Evolutionary conservation across 2,329 filamentous ascomycete genomes (phyloP), one percentile per base, ranked within the genome.

Genomic region (Cercospora brassicicola): DNA sequence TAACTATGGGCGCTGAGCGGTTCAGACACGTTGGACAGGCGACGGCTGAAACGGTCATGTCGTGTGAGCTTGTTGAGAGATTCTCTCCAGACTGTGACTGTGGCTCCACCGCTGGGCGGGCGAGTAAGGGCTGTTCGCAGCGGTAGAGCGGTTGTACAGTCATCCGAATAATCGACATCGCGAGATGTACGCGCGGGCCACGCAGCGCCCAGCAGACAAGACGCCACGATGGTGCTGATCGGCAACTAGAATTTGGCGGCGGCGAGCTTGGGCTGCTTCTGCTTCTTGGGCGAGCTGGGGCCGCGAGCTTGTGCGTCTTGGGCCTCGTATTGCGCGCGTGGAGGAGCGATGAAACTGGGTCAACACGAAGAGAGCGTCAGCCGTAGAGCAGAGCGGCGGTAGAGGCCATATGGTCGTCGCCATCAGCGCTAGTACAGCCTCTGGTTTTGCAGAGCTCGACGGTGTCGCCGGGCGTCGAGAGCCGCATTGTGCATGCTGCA

Each of bases 401-500:
- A 20, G 36, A n/a, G 15, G 13, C 15, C 36, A 42, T 42, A 59
- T 59, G 30, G 28, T 23, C 30, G 56, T 59, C 30, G 56, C 20
- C 28, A 13, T 59, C 56, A 59, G 33, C 56, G 42, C 60, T 36
- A 62, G 28, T 23, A 20, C 61, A 56, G 62, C 48, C 51, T 57
- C 62, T 64, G 18, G 18, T 30, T 61, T 11, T 26, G 18, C 33
- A 20, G 28, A 42, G 33, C 33, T 39, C 33, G 33, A 39, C 33
- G 33, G 33, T 39, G 33, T 39, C 42, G 42, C 39, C 60, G 23
- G 39, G 20, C 42, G 60, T 28, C 59, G 30, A 65, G 66, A 68
- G 66, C 69, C 64, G 45, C 45, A 51, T 23, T 13, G 45, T 48
- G 65, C 67, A 67, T 53, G 33, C 48, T 66, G 64, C 31, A 55